Base-by-base conservation (phyloP, 805 yeast genomes). In the Kregervanrija fluxuum region DNA sequence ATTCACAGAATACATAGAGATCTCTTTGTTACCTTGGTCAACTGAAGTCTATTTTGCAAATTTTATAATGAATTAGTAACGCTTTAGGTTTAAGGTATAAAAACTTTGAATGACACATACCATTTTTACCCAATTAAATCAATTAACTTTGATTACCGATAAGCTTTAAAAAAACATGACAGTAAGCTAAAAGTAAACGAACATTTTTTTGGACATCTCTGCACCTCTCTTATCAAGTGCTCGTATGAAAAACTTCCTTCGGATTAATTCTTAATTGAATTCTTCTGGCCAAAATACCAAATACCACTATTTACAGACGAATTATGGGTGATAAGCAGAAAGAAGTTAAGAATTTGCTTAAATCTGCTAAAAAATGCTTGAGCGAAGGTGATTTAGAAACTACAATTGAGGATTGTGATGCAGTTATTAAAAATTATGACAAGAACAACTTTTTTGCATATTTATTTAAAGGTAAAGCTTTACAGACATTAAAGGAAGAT, bases 401-500 rank as follows among this genome's bases (percentile, higher is more conserved):
- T 22, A 87, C 86, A 5, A 62, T 81, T 31, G 78, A 75, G 30
- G 59, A 73, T 39, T 74, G 81, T 15, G 65, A 75, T 28, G 75
- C 77, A 33, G 82, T 78, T 3, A 60, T 88, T 9, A 72, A 54
- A n/a, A 8, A 22, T 6, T 49, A 67, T 4, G 95, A 86, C 48
- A 66, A 70, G 3, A 52, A 69, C 8, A 76, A 77, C 59, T 83
- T 80, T 59, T 75, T 74, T 56, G 96, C 90, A 12, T 69, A 71
- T 52, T 72, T 85, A 4, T 79, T 89, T 54, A 65, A 75, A 40
- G 96, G 93, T 8, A 88, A 86, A 58, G 75, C 88, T 1, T 68
- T 73, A 45, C 79, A 79, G 47, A 58, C 74, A 8, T 53, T 71
- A 43, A 59, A 67, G 11, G 62, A 74, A 5, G 46, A 58, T 4